A percentile compares a stretch with the other conserved stretches of the same genome.
phyloP scores from a whole-genome alignment of 106 monocot species.

The Acorus gramineus region DNA sequence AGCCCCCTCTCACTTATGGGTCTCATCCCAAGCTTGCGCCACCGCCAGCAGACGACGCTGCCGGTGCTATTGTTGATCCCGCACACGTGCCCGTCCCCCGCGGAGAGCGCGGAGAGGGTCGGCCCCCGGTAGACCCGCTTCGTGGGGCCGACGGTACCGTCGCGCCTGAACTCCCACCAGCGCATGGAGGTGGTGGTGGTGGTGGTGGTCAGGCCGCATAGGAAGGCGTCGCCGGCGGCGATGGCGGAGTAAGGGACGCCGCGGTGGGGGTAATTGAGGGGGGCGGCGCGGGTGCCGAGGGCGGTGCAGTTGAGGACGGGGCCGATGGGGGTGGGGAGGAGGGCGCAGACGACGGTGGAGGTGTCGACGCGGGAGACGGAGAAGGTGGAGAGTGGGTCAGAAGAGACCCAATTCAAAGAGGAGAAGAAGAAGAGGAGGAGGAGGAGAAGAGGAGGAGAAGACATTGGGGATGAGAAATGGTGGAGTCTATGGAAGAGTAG shows the following conservation, averaged over 20 bases:
- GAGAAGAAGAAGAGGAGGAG: constrained; percentile 4
- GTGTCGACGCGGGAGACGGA: constrained; percentile 32
- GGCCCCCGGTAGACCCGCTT: constrained; percentile 53
- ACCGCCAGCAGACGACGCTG: constrained; percentile 56
- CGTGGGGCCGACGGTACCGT: not conserved
- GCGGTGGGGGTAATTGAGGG: constrained; percentile 25
- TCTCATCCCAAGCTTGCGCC: constrained; percentile 24
- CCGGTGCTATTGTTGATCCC: constrained; percentile 19
- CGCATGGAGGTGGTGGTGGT: constrained; percentile 32
- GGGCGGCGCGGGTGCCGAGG: constrained; percentile 9
- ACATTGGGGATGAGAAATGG: constrained; percentile 14
- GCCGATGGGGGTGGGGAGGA: constrained; percentile 11
- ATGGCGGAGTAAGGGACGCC: constrained; percentile 40
- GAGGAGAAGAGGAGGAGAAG: constrained; percentile 16
- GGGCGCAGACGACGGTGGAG: constrained; percentile 57
- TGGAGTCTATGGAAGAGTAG: not conserved
- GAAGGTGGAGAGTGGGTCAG: constrained; percentile 47
- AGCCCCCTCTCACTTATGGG: constrained; percentile 8
- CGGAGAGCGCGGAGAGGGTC: constrained; percentile 16
- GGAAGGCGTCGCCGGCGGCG: not conserved
- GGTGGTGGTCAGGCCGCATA: not conserved
- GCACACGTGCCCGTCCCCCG: constrained; percentile 71
- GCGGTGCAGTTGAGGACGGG: constrained; percentile 51
- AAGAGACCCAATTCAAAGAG: not conserved
- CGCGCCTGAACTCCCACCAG: constrained; percentile 62